Evolutionary conservation across 345 rosid genomes (phyloP).

Genomic region (Murraya koenigii): DNA sequence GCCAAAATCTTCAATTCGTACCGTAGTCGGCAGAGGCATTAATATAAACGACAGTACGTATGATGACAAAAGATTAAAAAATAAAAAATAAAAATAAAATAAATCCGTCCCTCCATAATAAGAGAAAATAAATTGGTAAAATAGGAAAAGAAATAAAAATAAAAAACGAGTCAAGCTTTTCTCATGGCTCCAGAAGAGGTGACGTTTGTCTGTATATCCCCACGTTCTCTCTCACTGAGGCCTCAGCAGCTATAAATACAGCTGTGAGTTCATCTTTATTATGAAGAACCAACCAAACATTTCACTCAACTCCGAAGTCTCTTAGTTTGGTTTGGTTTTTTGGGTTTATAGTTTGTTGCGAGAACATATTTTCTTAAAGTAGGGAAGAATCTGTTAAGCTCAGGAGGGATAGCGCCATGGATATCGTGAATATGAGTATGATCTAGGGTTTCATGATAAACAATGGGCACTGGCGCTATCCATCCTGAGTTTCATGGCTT

Average conservation of each 20-base stretch:
- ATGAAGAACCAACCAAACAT: background rate
- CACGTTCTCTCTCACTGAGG: slow-evolving; percentile 15
- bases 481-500: slow-evolving; percentile 80
- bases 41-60: background rate
- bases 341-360: background rate
- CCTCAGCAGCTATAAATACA: slow-evolving; percentile 33
- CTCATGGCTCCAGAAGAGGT: slow-evolving; percentile 25
- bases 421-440: background rate
- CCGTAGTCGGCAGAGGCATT: slow-evolving; percentile 18
- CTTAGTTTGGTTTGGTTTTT: background rate
- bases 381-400: slow-evolving; percentile 68
- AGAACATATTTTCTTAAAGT: slow-evolving; percentile 14
- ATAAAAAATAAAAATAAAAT: background rate
- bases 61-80: background rate
- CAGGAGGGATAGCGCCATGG: slow-evolving; percentile 82
- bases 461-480: slow-evolving; percentile 46
- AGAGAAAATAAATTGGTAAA: background rate
- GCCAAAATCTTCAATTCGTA: background rate
- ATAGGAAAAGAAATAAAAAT: background rate
- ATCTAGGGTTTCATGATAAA: background rate
- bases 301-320: background rate
- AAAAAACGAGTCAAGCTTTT: slow-evolving; percentile 23
- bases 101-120: background rate
- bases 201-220: slow-evolving; percentile 28
- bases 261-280: slow-evolving; percentile 8